These are phyloP conservation scores for Iberis pinnata DNA, from an alignment of 345 rosid species.

Conservation along the genomic window DNA sequence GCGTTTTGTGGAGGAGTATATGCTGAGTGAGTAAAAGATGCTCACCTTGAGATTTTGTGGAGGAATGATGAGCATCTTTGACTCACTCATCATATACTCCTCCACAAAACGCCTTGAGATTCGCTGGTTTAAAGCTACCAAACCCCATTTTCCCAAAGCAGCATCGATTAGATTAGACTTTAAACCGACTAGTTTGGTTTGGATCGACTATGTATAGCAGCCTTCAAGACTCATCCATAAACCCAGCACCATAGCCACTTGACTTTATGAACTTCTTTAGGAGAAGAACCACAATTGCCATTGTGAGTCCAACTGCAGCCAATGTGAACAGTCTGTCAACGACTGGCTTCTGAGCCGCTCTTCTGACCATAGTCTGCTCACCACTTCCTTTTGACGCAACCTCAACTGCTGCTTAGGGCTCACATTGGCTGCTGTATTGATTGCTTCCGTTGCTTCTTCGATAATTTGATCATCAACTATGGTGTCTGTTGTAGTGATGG, in stretches of 20 bases:
- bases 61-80: background rate
- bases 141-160: too few relatives aligned
- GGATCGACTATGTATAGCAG: too few relatives aligned
- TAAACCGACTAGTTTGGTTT: too few relatives aligned
- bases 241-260: slow-evolving; percentile 64
- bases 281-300: slow-evolving; percentile 78
- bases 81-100: background rate
- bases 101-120: slow-evolving; percentile 20
- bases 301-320: slow-evolving; percentile 85
- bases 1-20: slow-evolving; percentile 9
- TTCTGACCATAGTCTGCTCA: slow-evolving; percentile 5
- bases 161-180: too few relatives aligned
- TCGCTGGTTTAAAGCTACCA: too few relatives aligned
- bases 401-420: slow-evolving; percentile 30
- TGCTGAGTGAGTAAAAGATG: background rate
- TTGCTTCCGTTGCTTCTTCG: slow-evolving; percentile 29
- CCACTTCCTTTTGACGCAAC: slow-evolving; percentile 7
- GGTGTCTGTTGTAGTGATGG: too few relatives aligned
- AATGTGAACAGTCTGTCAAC: slow-evolving; percentile 78
- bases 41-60: too few relatives aligned
- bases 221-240: slow-evolving; percentile 47
- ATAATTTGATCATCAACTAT: slow-evolving; percentile 38
- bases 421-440: too few relatives aligned
- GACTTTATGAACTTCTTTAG: slow-evolving; percentile 82
- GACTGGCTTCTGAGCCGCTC: slow-evolving; percentile 36